Base-by-base conservation (phyloP, 352 stramenopile species). In the Pythium myriotylum region DNA sequence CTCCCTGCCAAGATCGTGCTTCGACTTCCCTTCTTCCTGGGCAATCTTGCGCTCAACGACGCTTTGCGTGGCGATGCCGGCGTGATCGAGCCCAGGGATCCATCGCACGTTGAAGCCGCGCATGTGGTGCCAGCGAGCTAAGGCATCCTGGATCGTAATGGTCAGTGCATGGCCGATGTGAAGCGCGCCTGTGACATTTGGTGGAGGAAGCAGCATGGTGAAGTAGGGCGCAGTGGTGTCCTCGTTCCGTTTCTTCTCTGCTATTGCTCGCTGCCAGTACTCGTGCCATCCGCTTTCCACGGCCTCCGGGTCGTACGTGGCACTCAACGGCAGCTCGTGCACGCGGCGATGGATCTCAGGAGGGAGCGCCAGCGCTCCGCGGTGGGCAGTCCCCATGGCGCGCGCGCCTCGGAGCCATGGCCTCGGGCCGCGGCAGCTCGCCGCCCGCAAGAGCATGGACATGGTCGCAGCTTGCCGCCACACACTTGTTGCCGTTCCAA, bases 21-120 rank as follows among this genome's bases (percentile, higher is more conserved):
- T 81, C 9, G 78, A 90, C 24, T 92, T 65, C 8, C 88, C 87
- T 41, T 88, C 69, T 61, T 99, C 94, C 74, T 99, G 98, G 63
- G 92, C 88, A 33, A 99, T 81, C 76, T 98, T 98, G 68, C 98
- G 98, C 82, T 99, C 98, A 5, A 99, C 98, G 0, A 99, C 97
- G 45, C 90, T 97, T 84, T 92, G 98, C 20, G 98, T 99, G 8
- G 97, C 98, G 70, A 99, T 99, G 23, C 98, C 98, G 2, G 98
- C 98, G 70, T 99, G 98, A 74, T 99, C 98, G 7, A 97, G 90
- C 52, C 95, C 95, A 7, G 95, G 95, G 45, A 99, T 84, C 92
- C 98, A 99, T 17, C 98, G 80, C 24, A 98, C 98, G 22, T 96
- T 82, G 70, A 98, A 95, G 60, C 97, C 97, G 47, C 89, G 88